Conservation (phyloP, 345 rosid species). For the Raphanus raphanistrum region DNA sequence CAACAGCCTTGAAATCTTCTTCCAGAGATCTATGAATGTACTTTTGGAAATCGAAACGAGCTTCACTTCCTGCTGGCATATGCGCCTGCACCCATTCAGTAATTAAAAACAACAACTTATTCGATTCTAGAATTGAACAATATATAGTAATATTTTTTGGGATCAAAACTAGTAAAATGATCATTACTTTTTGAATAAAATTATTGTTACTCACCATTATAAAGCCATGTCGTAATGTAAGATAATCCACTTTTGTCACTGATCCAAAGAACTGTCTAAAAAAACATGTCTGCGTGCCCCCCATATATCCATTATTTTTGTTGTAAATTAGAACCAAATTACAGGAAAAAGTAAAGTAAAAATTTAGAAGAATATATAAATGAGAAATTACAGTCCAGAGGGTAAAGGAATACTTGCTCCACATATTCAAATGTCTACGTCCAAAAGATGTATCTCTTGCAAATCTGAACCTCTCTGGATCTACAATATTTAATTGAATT, state of each 20-base stretch:
- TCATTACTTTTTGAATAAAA: constrained; percentile 7
- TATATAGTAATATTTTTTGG: not conserved
- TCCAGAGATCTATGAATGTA: constrained; percentile 85
- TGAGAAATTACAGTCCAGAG: constrained; percentile 79
- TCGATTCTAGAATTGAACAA: not conserved
- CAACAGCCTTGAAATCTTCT: constrained; percentile 83
- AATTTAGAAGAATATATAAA: not conserved
- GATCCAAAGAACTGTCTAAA: constrained; percentile 90
- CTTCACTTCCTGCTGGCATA: constrained; percentile 69
- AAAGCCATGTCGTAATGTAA: constrained; percentile 87
- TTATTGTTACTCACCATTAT: constrained; percentile 51
- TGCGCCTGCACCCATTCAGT: constrained; percentile 64
- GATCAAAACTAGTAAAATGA: not conserved
- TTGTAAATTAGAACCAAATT: not conserved
- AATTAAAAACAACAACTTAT: not conserved
- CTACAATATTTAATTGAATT: constrained; percentile 37
- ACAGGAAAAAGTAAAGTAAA: not conserved
- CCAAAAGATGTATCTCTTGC: constrained; percentile 96
- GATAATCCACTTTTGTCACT: constrained; percentile 83
- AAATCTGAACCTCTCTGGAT: constrained; percentile 94
- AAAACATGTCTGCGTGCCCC: constrained; percentile 67
- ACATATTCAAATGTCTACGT: constrained; percentile 65
- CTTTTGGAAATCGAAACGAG: constrained; percentile 73
- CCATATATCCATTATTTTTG: not conserved
- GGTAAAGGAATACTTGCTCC: constrained; percentile 67